A percentile compares a stretch with the other conserved stretches of the same genome.
Evolutionary conservation across 2,329 filamentous ascomycete genomes (phyloP).

Genomic region (Monosporascus sp.): DNA sequence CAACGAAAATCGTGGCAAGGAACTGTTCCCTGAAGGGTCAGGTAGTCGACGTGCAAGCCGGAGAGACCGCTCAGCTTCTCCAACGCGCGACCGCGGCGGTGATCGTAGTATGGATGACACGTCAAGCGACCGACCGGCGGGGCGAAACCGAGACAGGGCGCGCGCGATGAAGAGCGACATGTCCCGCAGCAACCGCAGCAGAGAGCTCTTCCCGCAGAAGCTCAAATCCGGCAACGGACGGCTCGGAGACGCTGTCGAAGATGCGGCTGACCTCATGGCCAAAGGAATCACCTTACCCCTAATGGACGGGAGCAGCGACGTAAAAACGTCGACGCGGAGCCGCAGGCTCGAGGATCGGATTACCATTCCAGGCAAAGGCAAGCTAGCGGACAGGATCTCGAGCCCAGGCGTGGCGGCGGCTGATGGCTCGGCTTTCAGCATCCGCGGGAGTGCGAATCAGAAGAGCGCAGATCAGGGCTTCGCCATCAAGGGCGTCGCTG

Average conservation of each 20-base stretch:
- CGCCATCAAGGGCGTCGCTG: conserved; percentile 61
- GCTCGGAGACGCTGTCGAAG: conserved; percentile 49
- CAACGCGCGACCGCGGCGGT: conserved; percentile 37
- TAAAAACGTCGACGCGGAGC: conserved; percentile 5
- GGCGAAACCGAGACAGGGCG: conserved; percentile 39
- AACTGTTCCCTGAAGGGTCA: conserved; percentile 53
- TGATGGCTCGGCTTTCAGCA: conserved; percentile 41
- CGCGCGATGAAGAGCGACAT: conserved; percentile 40
- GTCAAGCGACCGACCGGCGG: conserved; percentile 24
- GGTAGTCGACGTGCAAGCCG: conserved; percentile 24
- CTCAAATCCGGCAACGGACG: conserved; percentile 36
- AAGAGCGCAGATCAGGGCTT: conserved; percentile 46
- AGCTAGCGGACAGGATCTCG: conserved; percentile 32
- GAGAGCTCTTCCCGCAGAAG: conserved; percentile 55
- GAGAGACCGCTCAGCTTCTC: conserved; percentile 49
- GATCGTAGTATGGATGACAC: conserved; percentile 33
- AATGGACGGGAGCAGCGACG: conserved; percentile 37
- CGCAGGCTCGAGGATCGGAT: conserved; percentile 25
- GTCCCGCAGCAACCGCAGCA: conserved; percentile 37
- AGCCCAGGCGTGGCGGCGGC: conserved; percentile 18
- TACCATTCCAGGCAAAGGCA: conserved; percentile 18
- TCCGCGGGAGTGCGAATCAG: conserved; percentile 52
- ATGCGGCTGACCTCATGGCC: conserved; percentile 46
- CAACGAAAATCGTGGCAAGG: conserved; percentile 47
- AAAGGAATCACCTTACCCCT: conserved; percentile 43